Evolutionary conservation across 1,139 yeast species (phyloP), one percentile per base, ranked within the genome.

Genomic region (Ogataea hybrid): DNA sequence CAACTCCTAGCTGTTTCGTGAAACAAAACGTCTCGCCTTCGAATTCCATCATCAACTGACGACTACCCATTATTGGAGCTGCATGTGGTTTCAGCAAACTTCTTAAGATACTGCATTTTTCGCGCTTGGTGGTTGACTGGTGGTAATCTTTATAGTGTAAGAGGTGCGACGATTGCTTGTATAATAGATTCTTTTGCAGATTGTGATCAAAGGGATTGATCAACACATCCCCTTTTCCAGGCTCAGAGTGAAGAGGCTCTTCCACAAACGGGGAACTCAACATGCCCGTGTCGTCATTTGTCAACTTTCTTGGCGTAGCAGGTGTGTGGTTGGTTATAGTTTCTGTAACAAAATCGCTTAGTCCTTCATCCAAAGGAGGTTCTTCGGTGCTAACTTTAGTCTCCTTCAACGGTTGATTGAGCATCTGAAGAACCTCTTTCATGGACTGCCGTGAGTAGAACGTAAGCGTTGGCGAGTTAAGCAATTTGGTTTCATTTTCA

Each of bases 401-500:
- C 34, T 42, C 40, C 4, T 31, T 62, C 2, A 79, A 67, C 0
- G 84, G 84, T 51, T 77, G 81, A 55, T 84, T 87, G 58, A 87
- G 86, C 85, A 89, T 84, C 17, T 75, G 75, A 47, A 77, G 70
- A 0, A 89, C 82, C 52, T 88, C 96, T 41, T 79, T 78, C 42
- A 81, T 75, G 1, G 96, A 95, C 54, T 81, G 79, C 46, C 79
- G 79, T 0, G 96, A 83, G 58, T 75, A 82, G 59, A 83, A 65
- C 0, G 96, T 88, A 53, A 85, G 74, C 0, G 96, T 88, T 1
- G 96, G 96, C 0, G 88, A 81, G 10, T 67, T 64, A 5, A 77
- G 71, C 17, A 63, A 37, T 33, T 45, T 50, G 11, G 54, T 46
- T 5, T 48, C 50, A 25, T 31, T 39, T 2, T 50, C 51, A 15